These are phyloP conservation scores for Alternaria ethzedia DNA, from an alignment of 2,329 filamentous ascomycete genomes.

Conservation along the genomic window DNA sequence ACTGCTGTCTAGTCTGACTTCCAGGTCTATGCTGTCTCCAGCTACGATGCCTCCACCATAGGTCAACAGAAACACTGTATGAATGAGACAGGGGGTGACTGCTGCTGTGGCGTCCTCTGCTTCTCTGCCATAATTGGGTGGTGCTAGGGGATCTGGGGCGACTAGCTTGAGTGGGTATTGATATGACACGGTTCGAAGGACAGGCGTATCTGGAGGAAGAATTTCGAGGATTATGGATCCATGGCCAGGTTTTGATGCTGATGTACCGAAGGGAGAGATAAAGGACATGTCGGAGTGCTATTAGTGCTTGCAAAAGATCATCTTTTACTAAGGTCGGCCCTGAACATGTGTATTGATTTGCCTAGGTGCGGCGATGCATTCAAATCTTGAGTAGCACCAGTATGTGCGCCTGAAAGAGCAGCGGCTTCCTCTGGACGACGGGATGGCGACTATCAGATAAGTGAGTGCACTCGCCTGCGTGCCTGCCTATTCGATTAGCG, in stretches of 20 bases:
- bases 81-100: constrained; percentile 60
- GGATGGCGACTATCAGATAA: not conserved
- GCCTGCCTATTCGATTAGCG: not conserved
- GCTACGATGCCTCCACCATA: constrained; percentile 94
- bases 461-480: not conserved
- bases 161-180: constrained; percentile 96
- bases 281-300: constrained; percentile 37
- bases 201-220: constrained; percentile 73
- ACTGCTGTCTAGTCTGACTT: constrained; percentile 66
- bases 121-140: constrained; percentile 51
- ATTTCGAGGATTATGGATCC: constrained; percentile 77
- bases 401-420: not conserved
- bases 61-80: constrained; percentile 84
- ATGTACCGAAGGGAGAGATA: constrained; percentile 76
- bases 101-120: not conserved
- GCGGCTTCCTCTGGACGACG: not conserved
- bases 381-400: not conserved
- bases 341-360: not conserved
- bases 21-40: constrained; percentile 80
- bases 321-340: constrained; percentile 7
- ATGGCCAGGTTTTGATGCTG: constrained; percentile 75
- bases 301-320: constrained; percentile 11
- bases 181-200: constrained; percentile 77
- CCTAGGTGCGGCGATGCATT: not conserved
- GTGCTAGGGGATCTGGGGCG: constrained; percentile 71